Conservation (phyloP, 768 basidiomycete species). For the Leccinum disarticulatum region DNA sequence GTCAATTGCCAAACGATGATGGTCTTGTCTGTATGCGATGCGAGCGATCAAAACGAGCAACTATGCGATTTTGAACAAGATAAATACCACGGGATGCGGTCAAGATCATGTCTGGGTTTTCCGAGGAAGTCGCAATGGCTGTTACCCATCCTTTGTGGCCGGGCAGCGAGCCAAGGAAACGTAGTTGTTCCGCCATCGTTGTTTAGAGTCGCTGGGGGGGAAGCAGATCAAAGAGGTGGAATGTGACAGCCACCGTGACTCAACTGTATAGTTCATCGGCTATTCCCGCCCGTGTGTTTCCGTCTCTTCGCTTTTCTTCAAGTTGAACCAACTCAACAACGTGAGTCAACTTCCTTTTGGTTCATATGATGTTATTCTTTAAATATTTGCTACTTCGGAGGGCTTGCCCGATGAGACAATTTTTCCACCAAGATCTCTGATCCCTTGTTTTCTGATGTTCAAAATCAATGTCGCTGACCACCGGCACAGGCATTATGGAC, state of each 20-base stretch:
- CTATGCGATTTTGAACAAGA: conserved; percentile 5
- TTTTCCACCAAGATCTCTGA: conserved; percentile 75
- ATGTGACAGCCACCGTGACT: conserved; percentile 66
- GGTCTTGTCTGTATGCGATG: conserved; percentile 93
- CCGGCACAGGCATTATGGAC: background rate
- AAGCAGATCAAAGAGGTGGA: background rate
- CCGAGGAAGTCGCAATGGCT: conserved; percentile 95
- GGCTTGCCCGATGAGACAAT: conserved; percentile 57
- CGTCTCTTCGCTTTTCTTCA: background rate
- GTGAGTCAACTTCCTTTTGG: conserved; percentile 16
- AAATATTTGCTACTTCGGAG: conserved; percentile 74
- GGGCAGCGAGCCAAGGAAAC: conserved; percentile 87
- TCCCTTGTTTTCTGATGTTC: background rate
- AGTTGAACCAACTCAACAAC: background rate
- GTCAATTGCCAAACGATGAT: conserved; percentile 99
- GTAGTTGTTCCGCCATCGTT: conserved; percentile 80
- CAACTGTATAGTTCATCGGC: conserved; percentile 56
- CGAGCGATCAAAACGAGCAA: conserved; percentile 21
- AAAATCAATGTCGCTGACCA: conserved; percentile 4
- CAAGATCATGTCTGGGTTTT: conserved; percentile 99
- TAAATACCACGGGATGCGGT: conserved; percentile 92
- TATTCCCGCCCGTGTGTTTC: conserved; percentile 10
- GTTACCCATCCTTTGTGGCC: conserved; percentile 99
- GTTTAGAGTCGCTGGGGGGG: conserved; percentile 13
- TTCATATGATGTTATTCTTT: conserved; percentile 43